Base-by-base conservation (phyloP, 345 rosid species). In the Salix purpurea region DNA sequence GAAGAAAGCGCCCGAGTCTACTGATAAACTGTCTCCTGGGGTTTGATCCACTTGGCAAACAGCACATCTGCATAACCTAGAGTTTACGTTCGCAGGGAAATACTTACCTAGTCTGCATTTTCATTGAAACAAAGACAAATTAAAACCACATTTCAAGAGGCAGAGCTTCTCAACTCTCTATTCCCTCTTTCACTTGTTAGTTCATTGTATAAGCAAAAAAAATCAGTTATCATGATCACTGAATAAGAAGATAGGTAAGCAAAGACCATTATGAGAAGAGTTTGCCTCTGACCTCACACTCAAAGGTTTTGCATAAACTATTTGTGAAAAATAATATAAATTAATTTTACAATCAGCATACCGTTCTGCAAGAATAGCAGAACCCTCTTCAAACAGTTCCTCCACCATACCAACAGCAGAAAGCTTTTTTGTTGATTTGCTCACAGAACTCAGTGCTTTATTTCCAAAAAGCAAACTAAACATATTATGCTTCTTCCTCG, bases 361-460 rank as follows among this genome's bases (percentile, higher is more conserved):
- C 99, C 99, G 92, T 84, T 96, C 98, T 2, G 91, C 95, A 71
- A 96, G 98, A 86, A 92, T 79, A 60, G 99, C 99, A 70, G 98
- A 92, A 80, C 99, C 99, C 88, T 96, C 99, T 91, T 96, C 99
- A 79, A 96, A 96, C 86, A 96, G 87, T 81, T 96, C 99, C 84
- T 94, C 98, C 75, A 95, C 98, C 78, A 86, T 93, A 70, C 98
- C 99, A 56, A 94, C 94, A 70, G 97, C 85, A 66, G 98, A 91
- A 66, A 96, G 98, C 86, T 94, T 92, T 82, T 80, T 96, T 37
- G 95, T 81, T 28, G 87, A 78, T 80, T 90, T 93, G 82, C 78
- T 86, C 44, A 79, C 76, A 67, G 87, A 74, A 77, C 76, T 86
- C 36, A 26, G 79, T 56, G 85, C 83, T 75, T 83, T 90, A 84